Conservation (phyloP, 495 filamentous ascomycete species). For the Penicillium dipodomyicola region DNA sequence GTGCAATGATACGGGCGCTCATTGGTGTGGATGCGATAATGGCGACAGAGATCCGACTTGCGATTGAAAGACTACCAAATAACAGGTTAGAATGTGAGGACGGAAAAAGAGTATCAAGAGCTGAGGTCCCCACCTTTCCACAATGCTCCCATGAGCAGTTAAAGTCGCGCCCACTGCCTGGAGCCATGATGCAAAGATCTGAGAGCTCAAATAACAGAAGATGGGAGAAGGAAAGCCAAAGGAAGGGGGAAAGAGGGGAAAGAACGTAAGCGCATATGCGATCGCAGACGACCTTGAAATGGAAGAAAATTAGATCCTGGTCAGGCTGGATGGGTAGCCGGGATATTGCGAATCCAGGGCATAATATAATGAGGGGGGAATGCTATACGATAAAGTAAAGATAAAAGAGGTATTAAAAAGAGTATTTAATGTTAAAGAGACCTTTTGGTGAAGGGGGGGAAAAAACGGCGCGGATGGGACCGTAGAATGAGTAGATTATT, state of each 20-base stretch:
- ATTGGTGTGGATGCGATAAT: conserved; percentile 88
- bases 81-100: background rate
- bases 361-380: conserved; percentile 22
- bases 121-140: conserved; percentile 40
- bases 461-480: conserved; percentile 31
- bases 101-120: background rate
- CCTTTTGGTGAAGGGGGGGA: conserved; percentile 17
- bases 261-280: conserved; percentile 18
- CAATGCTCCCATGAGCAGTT: conserved; percentile 49
- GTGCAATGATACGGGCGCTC: conserved; percentile 78
- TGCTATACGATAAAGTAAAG: conserved; percentile 2
- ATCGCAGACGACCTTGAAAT: conserved; percentile 16
- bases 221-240: background rate
- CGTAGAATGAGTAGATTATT: conserved; percentile 8
- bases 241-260: conserved; percentile 8
- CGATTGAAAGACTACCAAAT: conserved; percentile 77
- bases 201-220: background rate
- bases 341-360: conserved; percentile 20
- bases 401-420: conserved; percentile 10
- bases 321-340: conserved; percentile 23
- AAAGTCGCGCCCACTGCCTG: conserved; percentile 46
- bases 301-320: conserved; percentile 13
- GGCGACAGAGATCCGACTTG: conserved; percentile 85
- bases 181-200: conserved; percentile 35
- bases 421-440: conserved; percentile 3